These are phyloP conservation scores for Russula sp. DNA, from an alignment of 768 basidiomycete genomes.

Conservation along the genomic window DNA sequence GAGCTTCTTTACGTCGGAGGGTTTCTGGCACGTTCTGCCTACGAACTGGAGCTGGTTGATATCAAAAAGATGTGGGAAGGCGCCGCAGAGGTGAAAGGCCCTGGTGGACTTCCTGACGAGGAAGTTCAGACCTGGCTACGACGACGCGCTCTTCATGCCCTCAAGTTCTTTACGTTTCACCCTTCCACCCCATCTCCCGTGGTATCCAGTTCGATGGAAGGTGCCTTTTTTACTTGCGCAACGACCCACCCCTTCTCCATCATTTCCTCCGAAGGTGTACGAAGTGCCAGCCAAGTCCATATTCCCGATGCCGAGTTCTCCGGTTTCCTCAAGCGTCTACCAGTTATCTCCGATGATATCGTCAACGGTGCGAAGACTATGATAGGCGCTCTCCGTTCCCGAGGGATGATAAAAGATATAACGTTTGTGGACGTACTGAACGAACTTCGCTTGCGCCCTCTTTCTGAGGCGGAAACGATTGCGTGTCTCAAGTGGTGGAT, in stretches of 20 bases:
- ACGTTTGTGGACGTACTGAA: constrained; percentile 79
- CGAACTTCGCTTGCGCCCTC: constrained; percentile 68
- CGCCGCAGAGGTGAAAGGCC: constrained; percentile 38
- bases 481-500: constrained; percentile 89
- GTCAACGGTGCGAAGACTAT: constrained; percentile 55
- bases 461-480: constrained; percentile 70
- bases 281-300: constrained; percentile 62
- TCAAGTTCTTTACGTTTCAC: constrained; percentile 89
- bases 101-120: constrained; percentile 34
- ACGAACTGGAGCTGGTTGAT: constrained; percentile 72
- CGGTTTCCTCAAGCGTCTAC: constrained; percentile 73
- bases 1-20: constrained; percentile 86
- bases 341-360: constrained; percentile 65
- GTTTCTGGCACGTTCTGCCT: constrained; percentile 74
- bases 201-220: constrained; percentile 68
- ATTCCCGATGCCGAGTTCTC: constrained; percentile 68
- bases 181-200: constrained; percentile 82
- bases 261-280: constrained; percentile 72
- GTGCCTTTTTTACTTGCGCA: constrained; percentile 73
- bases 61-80: constrained; percentile 60
- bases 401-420: constrained; percentile 68
- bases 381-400: constrained; percentile 56
- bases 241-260: constrained; percentile 55
- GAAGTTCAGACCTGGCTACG: constrained; percentile 53
- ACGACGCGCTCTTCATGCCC: constrained; percentile 65